Base-by-base conservation (phyloP, 202 grass and related monocot species). In the Eragrostis tef region DNA sequence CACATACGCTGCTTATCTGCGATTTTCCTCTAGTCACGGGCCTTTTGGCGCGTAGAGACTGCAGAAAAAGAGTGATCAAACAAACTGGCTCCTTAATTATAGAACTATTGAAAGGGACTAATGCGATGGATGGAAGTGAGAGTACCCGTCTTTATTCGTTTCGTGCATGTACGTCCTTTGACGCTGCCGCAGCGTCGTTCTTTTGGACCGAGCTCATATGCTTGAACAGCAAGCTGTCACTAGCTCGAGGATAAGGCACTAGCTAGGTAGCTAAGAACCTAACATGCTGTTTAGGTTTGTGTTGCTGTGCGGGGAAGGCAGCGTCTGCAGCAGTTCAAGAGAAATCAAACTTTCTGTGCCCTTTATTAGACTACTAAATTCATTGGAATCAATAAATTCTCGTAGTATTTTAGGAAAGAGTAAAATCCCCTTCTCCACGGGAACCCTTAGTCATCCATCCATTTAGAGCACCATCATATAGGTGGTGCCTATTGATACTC, bases 131-230 rank as follows among this genome's bases (percentile, higher is more conserved):
- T 49, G 52, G 19, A 41, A 42, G 72, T 74, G 49, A 53, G 13
- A 74, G 71, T 20, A 41, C 54, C 20, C 20, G 9, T 20, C 52
- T 21, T 21, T 24, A 11, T 34, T 54, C 49, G 10, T 73, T 73
- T 11, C 36, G 58, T 75, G 73, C 73, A 62, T 76, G 22, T 6
- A 26, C 20, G 2, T 3, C 60, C 4, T 76, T 63, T 77, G 57
- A 77, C 73, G 73, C 11, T 41, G 25, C 24, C 21, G 3, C 9
- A 1, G 11, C 13, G 25, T 73, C 14, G 7, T 78, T 64, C 10
- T 64, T 64, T 64, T 64, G 59, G 59, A 34, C 58, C 26, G 16
- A 73, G 70, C 70, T 17, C 63, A 65, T 60, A 64, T 46, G 73
- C 44, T 14, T 31, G 9, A 36, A 13, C 39, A 75, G 74, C 15